Base-by-base conservation (phyloP, 371 early-diverging fungal species). In the Zychaea mexicana region DNA sequence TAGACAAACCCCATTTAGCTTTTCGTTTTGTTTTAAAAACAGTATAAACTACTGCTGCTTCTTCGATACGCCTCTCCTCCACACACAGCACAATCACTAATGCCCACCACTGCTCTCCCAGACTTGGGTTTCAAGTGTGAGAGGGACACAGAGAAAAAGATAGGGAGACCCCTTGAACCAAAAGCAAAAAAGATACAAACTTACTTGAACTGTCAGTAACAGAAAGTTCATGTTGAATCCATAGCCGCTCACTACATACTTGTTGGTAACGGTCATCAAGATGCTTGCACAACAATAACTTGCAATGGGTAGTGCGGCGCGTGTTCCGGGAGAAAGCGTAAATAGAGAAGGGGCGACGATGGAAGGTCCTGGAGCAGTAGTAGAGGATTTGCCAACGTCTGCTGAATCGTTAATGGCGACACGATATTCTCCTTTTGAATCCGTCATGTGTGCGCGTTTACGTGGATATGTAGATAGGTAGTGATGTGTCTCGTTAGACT, bases 221-320 rank as follows among this genome's bases (percentile, higher is more conserved):
- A 98, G 78, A 79, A 97, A 96, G 73, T 92, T 92, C 92, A 97
- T 91, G 57, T 92, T 85, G 74, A 94, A 94, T 61, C 90, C 85
- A 73, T 91, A 87, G 66, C 86, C 86, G 46, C 94, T 94, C 45
- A 98, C 88, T 19, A 97, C 96, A 64, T 90, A 85, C 81, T 97
- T 98, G 85, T 98, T 98, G 61, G 95, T 94, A 42, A 97, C 89
- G 5, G 98, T 98, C 97, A 98, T 96, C 61, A 94, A 78, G 63
- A 97, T 96, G 60, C 95, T 94, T 26, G 96, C 88, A 52, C 80
- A 72, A 81, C 97, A 97, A 75, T 98, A 98, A 66, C 93, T 86
- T 33, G 89, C 65, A 65, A 97, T 94, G 32, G 93, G 88, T 55
- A 89, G 54, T n/a, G 76, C 67, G 22, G 83, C 79, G 53, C 78